A percentile compares a stretch with the other conserved stretches of the same genome.
Evolutionary conservation across 2,329 filamentous ascomycete genomes (phyloP).

Genomic region (Salinomyces thailandicus): DNA sequence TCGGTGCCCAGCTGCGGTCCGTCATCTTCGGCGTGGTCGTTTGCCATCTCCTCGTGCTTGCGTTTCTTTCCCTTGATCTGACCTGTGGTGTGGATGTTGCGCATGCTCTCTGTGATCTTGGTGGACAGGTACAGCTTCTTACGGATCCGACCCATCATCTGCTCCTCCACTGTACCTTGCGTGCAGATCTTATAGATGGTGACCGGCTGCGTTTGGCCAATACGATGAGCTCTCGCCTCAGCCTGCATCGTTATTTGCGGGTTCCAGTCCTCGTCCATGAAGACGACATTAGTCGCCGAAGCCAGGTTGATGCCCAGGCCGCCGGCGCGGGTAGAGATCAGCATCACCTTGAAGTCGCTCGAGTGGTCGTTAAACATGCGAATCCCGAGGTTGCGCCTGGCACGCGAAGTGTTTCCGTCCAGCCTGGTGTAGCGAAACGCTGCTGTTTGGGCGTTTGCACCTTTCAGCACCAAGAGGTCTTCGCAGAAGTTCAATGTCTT

Average conservation of each 20-base stretch:
- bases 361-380: slow-evolving; percentile 41
- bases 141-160: slow-evolving; percentile 47
- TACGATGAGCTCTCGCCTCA: slow-evolving; percentile 45
- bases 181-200: slow-evolving; percentile 48
- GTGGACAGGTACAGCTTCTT: slow-evolving; percentile 54
- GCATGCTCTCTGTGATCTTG: slow-evolving; percentile 51
- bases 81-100: slow-evolving; percentile 38
- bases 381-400: slow-evolving; percentile 42
- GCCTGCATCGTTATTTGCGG: slow-evolving; percentile 45
- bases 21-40: slow-evolving; percentile 30
- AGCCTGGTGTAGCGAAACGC: slow-evolving; percentile 39
- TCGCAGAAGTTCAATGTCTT: slow-evolving; percentile 42
- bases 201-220: slow-evolving; percentile 45
- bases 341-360: slow-evolving; percentile 42
- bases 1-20: slow-evolving; percentile 42
- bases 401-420: slow-evolving; percentile 41
- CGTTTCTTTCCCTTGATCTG: slow-evolving; percentile 23
- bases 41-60: slow-evolving; percentile 15
- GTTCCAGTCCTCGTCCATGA: slow-evolving; percentile 48
- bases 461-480: slow-evolving; percentile 38
- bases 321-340: slow-evolving; percentile 46
- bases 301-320: slow-evolving; percentile 47
- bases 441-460: slow-evolving; percentile 24
- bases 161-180: slow-evolving; percentile 47
- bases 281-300: slow-evolving; percentile 45